Conservation (phyloP, 2,329 filamentous ascomycete species). For the Botrytis sinoallii region DNA sequence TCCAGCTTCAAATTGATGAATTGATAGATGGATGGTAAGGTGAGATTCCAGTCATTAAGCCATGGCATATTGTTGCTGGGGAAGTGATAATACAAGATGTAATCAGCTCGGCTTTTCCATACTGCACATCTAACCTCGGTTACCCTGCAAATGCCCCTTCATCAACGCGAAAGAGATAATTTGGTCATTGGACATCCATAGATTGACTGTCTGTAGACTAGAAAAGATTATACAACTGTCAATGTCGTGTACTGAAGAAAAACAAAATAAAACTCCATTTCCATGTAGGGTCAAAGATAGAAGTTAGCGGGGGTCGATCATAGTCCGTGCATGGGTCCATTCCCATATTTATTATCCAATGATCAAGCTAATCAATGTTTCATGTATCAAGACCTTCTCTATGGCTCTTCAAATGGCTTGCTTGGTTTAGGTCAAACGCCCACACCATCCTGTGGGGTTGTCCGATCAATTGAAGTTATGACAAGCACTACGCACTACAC, state of each 20-base stretch:
- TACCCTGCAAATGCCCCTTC: not conserved
- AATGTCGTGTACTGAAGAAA: not conserved
- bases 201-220: not conserved
- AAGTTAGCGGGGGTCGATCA: not conserved
- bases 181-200: not conserved
- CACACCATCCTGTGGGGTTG: constrained; percentile 8
- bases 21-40: not conserved
- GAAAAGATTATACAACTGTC: not conserved
- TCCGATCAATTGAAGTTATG: constrained; percentile 5
- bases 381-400: not conserved
- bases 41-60: not conserved
- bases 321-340: constrained; percentile 5
- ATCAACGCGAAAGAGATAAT: not conserved
- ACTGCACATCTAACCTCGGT: not conserved
- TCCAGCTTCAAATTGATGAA: constrained; percentile 8
- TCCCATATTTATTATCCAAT: not conserved
- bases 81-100: not conserved
- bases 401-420: not conserved
- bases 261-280: not conserved
- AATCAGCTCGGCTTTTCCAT: constrained; percentile 1
- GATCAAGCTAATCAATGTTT: not conserved
- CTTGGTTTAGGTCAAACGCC: not conserved
- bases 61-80: not conserved
- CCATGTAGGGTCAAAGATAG: constrained; percentile 2
- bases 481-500: not conserved